These are phyloP conservation scores for Exophiala oligosperma DNA, from an alignment of 2,329 filamentous ascomycete genomes.

Conservation along the genomic window DNA sequence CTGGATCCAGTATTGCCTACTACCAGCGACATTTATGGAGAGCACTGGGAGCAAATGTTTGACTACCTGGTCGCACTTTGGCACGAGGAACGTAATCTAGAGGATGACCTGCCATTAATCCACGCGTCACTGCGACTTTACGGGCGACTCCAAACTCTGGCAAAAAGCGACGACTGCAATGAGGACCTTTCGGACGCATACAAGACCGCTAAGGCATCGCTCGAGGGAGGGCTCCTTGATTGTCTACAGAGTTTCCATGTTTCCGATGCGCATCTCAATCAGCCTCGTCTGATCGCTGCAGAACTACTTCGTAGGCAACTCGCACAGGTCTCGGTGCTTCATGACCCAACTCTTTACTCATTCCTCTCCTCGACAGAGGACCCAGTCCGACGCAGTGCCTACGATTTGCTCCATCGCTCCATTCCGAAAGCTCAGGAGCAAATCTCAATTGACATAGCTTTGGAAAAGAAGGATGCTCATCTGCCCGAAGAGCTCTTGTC, in stretches of 20 bases:
- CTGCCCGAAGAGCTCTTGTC: slow-evolving; percentile 85
- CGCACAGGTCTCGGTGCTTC: slow-evolving; percentile 43
- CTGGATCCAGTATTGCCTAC: slow-evolving; percentile 64
- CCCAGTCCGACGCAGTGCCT: slow-evolving; percentile 76
- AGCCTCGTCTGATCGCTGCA: slow-evolving; percentile 72
- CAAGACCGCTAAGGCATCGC: slow-evolving; percentile 56
- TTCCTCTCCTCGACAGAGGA: slow-evolving; percentile 74
- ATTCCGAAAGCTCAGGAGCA: slow-evolving; percentile 78
- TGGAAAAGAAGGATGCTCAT: slow-evolving; percentile 57
- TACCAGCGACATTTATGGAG: slow-evolving; percentile 80
- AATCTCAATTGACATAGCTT: slow-evolving; percentile 71
- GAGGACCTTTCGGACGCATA: slow-evolving; percentile 82
- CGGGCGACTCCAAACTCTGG: slow-evolving; percentile 60
- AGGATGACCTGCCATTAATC: slow-evolving; percentile 61
- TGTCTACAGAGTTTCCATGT: slow-evolving; percentile 61
- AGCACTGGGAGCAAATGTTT: slow-evolving; percentile 74
- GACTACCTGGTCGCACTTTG: slow-evolving; percentile 61
- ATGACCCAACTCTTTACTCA: slow-evolving; percentile 68
- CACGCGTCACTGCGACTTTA: slow-evolving; percentile 74
- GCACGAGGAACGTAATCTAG: slow-evolving; percentile 49
- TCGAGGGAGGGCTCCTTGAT: slow-evolving; percentile 54
- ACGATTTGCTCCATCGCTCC: slow-evolving; percentile 74
- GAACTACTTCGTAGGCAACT: slow-evolving; percentile 70
- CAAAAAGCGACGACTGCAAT: slow-evolving; percentile 54
- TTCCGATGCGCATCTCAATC: slow-evolving; percentile 43